Base-by-base conservation (phyloP, 2,329 filamentous ascomycete genomes). In the Aspergillus neotritici region DNA sequence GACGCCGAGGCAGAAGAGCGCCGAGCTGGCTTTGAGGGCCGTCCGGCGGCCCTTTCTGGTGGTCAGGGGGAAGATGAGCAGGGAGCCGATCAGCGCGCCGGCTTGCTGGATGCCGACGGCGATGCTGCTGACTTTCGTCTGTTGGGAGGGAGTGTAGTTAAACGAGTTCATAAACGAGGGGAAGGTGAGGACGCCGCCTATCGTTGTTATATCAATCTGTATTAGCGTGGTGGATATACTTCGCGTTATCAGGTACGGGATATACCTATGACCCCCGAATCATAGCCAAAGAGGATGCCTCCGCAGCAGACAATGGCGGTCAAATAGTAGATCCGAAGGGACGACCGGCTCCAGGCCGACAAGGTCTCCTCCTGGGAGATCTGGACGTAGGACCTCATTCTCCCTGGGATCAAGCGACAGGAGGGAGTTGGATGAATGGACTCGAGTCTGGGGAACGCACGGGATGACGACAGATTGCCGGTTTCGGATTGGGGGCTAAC, bases 101-200 rank as follows among this genome's bases (percentile, higher is more conserved):
- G 74, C 69, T 47, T 77, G 73, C 41, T 77, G 73, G 13, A 77
- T 69, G 2, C 71, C 69, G 7, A 77, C 73, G 31, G 72, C 70
- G 31, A 76, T 69, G 8, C 72, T 67, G 46, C 70, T 73, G 36
- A 72, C 63, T 10, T 63, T 57, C 1, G 72, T 74, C 44, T 67
- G 61, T 34, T 70, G 53, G 3, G 55, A 53, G 9, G 59, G 56
- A n/a, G 61, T 61, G 49, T 69, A 72, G 13, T 56, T 48, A 46
- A 72, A 74, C 46, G 71, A 69, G 35, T 60, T 48, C 33, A 68
- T 56, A 52, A 73, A 75, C 3, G 69, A 70, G 9, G 58, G 41
- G 28, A 75, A 65, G 10, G 70, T 74, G 29, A 76, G 58, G 12
- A 75, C 71, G 21, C 73, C 72, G 34, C 71, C 67, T 69, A 32